Percentiles rank a stretch among this genome's conserved stretches.
These are phyloP conservation scores for Solanum chacoense DNA, from an alignment of 305 asterid species.

Conservation along the genomic window DNA sequence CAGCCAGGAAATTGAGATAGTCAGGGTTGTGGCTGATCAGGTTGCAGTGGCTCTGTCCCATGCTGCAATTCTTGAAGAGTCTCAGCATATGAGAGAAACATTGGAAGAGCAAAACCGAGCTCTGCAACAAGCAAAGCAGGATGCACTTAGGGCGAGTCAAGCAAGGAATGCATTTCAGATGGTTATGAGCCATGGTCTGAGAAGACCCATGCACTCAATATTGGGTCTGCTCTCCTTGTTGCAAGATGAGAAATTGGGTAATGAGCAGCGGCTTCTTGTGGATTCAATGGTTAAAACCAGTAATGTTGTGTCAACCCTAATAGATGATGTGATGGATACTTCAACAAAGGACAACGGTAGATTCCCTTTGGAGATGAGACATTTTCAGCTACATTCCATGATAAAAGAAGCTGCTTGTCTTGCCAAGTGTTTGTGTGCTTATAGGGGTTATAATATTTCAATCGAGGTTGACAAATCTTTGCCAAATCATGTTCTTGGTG, in stretches of 20 bases:
- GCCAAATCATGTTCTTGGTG: conserved; percentile 81
- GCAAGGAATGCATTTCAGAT: conserved; percentile 77
- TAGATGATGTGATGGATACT: conserved; percentile 75
- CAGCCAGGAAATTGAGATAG: conserved; percentile 69
- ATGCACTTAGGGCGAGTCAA: conserved; percentile 81
- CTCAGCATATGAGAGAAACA: conserved; percentile 77
- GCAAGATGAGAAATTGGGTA: conserved; percentile 53
- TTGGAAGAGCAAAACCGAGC: conserved; percentile 78
- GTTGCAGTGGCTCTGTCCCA: conserved; percentile 98
- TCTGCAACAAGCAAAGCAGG: conserved; percentile 70
- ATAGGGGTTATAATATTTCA: conserved; percentile 45
- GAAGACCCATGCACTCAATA: conserved; percentile 98
- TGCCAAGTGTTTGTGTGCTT: conserved; percentile 72
- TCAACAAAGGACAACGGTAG: conserved; percentile 57
- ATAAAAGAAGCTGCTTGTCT: conserved; percentile 83
- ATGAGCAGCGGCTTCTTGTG: conserved; percentile 58
- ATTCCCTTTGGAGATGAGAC: conserved; percentile 56
- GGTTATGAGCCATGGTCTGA: conserved; percentile 86
- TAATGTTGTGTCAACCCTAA: conserved; percentile 63
- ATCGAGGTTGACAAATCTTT: conserved; percentile 57
- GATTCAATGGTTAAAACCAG: conserved; percentile 74
- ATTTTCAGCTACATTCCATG: conserved; percentile 59
- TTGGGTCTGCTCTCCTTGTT: conserved; percentile 68
- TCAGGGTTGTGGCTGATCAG: conserved; percentile 92
- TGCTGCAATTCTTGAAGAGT: conserved; percentile 94